These are phyloP conservation scores for Ploettnerulaceae sp. DNA, from an alignment of 2,329 filamentous ascomycete genomes.

Conservation along the genomic window DNA sequence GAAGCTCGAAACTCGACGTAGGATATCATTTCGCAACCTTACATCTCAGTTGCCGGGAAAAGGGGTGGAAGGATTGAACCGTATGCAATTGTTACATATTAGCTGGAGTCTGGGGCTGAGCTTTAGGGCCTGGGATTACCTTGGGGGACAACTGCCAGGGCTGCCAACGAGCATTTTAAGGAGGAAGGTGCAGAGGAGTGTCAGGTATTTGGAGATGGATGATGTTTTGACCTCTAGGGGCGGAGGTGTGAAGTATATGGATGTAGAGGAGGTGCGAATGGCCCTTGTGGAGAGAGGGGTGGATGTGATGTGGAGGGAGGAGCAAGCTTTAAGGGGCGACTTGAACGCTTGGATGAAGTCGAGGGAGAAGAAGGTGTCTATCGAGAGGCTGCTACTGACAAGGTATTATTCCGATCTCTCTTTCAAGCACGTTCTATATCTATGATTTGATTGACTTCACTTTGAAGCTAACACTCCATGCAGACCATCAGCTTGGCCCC, in stretches of 20 bases:
- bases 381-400: conserved; percentile 32
- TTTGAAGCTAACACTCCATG: conserved; percentile 14
- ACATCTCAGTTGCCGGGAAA: conserved; percentile 26
- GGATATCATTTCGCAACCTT: conserved; percentile 42
- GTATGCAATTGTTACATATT: conserved; percentile 39
- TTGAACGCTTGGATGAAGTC: conserved; percentile 39
- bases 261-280: conserved; percentile 59
- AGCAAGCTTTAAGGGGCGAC: conserved; percentile 35
- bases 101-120: conserved; percentile 38
- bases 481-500: conserved; percentile 32
- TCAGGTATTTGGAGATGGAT: conserved; percentile 65
- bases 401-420: conserved; percentile 33
- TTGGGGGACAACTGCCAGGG: conserved; percentile 34
- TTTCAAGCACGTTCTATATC: too few relatives aligned
- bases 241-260: conserved; percentile 56
- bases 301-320: conserved; percentile 43
- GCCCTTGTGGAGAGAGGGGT: conserved; percentile 69
- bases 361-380: conserved; percentile 32
- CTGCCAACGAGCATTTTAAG: conserved; percentile 48
- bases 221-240: conserved; percentile 61
- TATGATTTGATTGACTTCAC: background rate
- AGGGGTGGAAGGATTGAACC: conserved; percentile 32
- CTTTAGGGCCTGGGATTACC: conserved; percentile 40
- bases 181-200: conserved; percentile 46
- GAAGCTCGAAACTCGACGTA: conserved; percentile 48